Evolutionary conservation across 345 rosid species (phyloP).

Genomic region (Arabis alpina): DNA sequence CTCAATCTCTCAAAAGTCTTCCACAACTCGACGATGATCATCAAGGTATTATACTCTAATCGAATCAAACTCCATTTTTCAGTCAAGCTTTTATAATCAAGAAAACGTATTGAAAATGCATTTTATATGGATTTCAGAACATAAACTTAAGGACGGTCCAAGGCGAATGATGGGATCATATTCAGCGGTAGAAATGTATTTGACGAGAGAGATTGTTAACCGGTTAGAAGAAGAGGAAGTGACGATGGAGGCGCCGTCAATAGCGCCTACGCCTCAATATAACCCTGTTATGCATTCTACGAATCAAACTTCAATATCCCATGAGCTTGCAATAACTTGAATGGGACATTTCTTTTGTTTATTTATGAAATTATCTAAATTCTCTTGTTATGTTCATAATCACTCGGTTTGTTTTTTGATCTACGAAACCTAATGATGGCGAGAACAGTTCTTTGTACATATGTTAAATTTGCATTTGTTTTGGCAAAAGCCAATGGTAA

Average conservation of each 20-base stretch:
- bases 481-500: conserved; percentile 7
- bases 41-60: conserved; percentile 29
- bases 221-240: conserved; percentile 28
- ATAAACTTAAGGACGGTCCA: conserved; percentile 22
- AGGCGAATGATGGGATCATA: conserved; percentile 42
- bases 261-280: conserved; percentile 15
- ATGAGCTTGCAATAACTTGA: conserved; percentile 16
- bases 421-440: conserved; percentile 21
- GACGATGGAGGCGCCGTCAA: conserved; percentile 24
- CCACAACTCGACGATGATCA: conserved; percentile 1
- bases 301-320: conserved; percentile 19
- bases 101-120: not conserved
- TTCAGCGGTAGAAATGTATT: conserved; percentile 22
- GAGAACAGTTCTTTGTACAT: conserved; percentile 27
- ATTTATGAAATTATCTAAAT: not conserved
- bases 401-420: conserved; percentile 1
- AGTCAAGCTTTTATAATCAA: not conserved
- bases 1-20: conserved; percentile 61
- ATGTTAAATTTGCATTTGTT: conserved; percentile 18
- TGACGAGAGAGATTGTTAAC: conserved; percentile 16
- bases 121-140: conserved; percentile 18
- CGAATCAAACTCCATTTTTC: conserved; percentile 3
- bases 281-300: not conserved
- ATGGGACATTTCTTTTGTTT: not conserved
- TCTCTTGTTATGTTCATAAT: conserved; percentile 21